Evolutionary conservation across 768 basidiomycete species (phyloP).

Genomic region (Leccinum boreale): DNA sequence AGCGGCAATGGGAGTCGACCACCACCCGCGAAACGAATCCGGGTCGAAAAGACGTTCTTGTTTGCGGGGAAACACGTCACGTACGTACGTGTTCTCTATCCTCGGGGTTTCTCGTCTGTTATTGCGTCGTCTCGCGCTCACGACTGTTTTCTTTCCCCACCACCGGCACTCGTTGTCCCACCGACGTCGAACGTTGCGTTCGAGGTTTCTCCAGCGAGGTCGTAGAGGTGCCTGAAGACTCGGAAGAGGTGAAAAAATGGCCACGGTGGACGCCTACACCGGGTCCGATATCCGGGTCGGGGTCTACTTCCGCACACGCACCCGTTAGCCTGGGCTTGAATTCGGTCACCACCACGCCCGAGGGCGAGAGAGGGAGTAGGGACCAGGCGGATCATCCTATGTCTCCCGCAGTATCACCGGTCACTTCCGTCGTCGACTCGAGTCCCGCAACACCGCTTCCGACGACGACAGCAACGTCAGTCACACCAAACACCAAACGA

Average conservation of each 20-base stretch:
- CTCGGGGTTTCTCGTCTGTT: background rate
- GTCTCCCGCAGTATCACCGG: background rate
- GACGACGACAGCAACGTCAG: background rate
- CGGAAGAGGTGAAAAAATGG: slow-evolving; percentile 75
- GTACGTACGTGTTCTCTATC: slow-evolving; percentile 47
- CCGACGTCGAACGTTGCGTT: background rate
- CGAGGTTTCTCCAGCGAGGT: slow-evolving; percentile 54
- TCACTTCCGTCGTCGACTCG: background rate
- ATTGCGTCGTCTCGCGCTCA: background rate
- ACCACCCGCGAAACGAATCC: slow-evolving; percentile 44
- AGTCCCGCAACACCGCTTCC: background rate
- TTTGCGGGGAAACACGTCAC: slow-evolving; percentile 76
- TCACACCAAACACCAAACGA: slow-evolving; percentile 31
- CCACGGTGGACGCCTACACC: slow-evolving; percentile 43
- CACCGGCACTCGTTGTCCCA: too few species aligned
- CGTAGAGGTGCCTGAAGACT: slow-evolving; percentile 68
- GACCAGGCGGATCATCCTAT: background rate
- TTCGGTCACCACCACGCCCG: background rate
- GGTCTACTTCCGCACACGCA: background rate
- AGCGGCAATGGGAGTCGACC: background rate
- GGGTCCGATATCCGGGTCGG: slow-evolving; percentile 3
- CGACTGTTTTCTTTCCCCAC: background rate
- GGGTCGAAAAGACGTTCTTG: slow-evolving; percentile 63
- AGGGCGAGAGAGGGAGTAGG: background rate
- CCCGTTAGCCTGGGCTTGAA: background rate